phyloP scores from a whole-genome alignment of 257 asterid genomes.

The Jacaranda mimosifolia region DNA sequence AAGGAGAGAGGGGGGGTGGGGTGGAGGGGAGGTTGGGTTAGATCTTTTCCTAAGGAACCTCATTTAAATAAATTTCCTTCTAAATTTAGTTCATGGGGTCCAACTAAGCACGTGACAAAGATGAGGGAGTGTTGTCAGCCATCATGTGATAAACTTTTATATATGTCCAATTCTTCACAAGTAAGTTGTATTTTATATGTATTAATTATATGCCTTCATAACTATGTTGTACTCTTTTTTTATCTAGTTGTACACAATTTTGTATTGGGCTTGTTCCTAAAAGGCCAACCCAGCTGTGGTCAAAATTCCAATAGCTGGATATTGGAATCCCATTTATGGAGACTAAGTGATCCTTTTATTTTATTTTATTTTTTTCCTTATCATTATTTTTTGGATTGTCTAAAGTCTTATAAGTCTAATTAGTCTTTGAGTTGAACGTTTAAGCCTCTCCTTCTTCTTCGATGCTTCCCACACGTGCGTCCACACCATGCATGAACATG shows the following conservation, averaged over 20 bases:
- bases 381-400: not conserved
- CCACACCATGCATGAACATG: conserved; percentile 57
- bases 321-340: conserved; percentile 38
- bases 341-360: not conserved
- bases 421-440: not conserved
- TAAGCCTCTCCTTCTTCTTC: conserved; percentile 35
- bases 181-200: not conserved
- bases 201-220: not conserved
- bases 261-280: conserved; percentile 40
- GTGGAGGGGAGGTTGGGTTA: not conserved
- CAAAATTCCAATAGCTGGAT: conserved; percentile 57
- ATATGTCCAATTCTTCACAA: conserved; percentile 29
- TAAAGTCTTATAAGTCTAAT: no score
- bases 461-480: conserved; percentile 71
- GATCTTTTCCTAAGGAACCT: conserved; percentile 29
- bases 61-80: conserved; percentile 11
- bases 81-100: conserved; percentile 57
- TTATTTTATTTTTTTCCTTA: not conserved
- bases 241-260: not conserved
- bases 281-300: conserved; percentile 46
- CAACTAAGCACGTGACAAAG: conserved; percentile 89
- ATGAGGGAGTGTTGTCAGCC: conserved; percentile 70
- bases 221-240: not conserved
- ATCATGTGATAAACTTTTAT: conserved; percentile 67
- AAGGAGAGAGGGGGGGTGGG: not conserved